phyloP scores from a whole-genome alignment of 2,329 filamentous ascomycete species.

The Penicillium sp. region DNA sequence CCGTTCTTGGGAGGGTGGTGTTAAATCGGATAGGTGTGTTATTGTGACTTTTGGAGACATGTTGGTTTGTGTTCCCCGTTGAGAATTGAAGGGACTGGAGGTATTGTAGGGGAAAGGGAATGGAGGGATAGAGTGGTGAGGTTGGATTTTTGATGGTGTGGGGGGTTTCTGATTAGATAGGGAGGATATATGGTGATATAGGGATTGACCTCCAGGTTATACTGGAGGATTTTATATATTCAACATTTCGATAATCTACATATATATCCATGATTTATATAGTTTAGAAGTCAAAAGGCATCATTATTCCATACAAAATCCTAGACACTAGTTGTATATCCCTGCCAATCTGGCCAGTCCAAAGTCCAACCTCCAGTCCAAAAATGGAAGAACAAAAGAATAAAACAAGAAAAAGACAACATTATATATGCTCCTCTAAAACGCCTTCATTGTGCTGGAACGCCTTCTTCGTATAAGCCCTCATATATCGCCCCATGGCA shows the following conservation, averaged over 20 bases:
- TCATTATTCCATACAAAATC: background rate
- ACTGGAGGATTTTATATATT: background rate
- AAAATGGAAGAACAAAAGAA: background rate
- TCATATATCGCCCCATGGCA: constrained; percentile 59
- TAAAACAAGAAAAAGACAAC: background rate
- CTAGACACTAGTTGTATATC: background rate
- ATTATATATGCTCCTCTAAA: constrained; percentile 7
- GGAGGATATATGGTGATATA: background rate
- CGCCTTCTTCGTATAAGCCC: constrained; percentile 41
- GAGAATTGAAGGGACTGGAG: background rate
- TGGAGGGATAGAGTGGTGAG: background rate
- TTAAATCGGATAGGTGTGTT: constrained; percentile 50
- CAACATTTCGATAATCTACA: background rate
- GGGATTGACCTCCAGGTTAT: background rate
- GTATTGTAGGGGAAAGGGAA: constrained; percentile 2
- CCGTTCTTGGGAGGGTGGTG: constrained; percentile 56
- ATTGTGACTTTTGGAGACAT: constrained; percentile 23
- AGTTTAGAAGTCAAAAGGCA: background rate
- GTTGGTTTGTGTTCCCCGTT: background rate
- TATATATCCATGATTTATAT: background rate
- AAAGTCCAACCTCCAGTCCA: background rate
- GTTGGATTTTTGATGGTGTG: constrained; percentile 7
- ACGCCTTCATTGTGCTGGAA: constrained; percentile 17
- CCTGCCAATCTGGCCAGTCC: constrained; percentile 11
- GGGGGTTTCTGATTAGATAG: constrained; percentile 12